These are phyloP conservation scores for Phytophthora syringae DNA, from an alignment of 352 stramenopile genomes.

Conservation along the genomic window DNA sequence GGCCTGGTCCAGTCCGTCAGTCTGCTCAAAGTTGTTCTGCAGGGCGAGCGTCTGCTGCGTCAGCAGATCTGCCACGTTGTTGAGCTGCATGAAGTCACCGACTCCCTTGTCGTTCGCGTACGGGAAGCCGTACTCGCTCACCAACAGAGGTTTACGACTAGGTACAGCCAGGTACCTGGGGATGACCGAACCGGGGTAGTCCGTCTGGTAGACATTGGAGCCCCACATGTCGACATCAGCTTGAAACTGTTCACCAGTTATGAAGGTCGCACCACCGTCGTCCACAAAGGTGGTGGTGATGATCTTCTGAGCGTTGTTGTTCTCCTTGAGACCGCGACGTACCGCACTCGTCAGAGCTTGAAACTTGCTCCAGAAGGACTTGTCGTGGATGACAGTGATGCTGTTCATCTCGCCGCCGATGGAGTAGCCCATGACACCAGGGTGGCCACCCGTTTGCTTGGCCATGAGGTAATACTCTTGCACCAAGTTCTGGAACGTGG, in stretches of 20 bases:
- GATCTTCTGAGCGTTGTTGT: constrained; percentile 62
- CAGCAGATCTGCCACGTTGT: constrained; percentile 49
- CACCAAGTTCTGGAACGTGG: constrained; percentile 54
- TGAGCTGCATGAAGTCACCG: constrained; percentile 47
- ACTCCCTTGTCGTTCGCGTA: constrained; percentile 58
- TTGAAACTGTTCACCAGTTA: constrained; percentile 43
- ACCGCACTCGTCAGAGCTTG: constrained; percentile 53
- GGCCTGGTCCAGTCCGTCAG: constrained; percentile 49
- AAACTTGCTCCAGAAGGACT: constrained; percentile 74
- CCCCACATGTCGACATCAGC: constrained; percentile 78
- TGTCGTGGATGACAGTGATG: constrained; percentile 57
- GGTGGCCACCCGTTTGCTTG: constrained; percentile 52
- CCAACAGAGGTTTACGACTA: constrained; percentile 51
- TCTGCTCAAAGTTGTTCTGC: constrained; percentile 61
- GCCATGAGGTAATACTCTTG: constrained; percentile 73
- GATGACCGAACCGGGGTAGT: constrained; percentile 64
- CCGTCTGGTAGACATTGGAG: constrained; percentile 74
- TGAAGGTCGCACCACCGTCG: constrained; percentile 59
- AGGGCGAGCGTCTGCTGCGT: constrained; percentile 57
- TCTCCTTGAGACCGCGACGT: constrained; percentile 52
- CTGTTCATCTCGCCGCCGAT: constrained; percentile 83
- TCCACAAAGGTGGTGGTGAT: constrained; percentile 85
- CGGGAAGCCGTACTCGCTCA: constrained; percentile 72
- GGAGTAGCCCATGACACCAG: constrained; percentile 73
- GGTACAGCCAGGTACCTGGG: constrained; percentile 55